Evolutionary conservation across 257 asterid species (phyloP), one percentile per base, ranked within the genome.

Genomic region (Vinca minor): DNA sequence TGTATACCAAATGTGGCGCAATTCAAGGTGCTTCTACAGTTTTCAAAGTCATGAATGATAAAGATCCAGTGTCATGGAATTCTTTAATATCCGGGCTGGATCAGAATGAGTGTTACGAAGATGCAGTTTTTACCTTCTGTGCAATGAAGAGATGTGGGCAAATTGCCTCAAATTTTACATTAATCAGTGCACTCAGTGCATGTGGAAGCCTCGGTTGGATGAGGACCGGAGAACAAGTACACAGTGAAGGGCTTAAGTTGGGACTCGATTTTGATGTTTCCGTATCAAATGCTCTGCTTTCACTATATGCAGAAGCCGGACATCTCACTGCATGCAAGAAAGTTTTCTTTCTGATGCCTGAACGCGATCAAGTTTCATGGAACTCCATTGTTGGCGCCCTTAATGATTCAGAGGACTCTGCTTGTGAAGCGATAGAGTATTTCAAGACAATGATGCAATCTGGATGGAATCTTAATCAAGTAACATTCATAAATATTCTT

Each of bases 1-100:
- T 91, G 98, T 91, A 88, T 62, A 82, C 95, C 65, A 91, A 91
- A 82, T 88, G 96, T 79, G 83, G 84, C 71, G 82, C 86, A 36
- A 70, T 85, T 54, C 71, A 71, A 64, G 79, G 78, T 79, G 82
- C 95, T 59, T 68, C 66, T 64, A 79, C 87, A 63, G 83, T 82
- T 77, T 88, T 88, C 36, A 54, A 76, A 62, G 62, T 65, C 63
- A 85, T 91, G 96, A 4, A 39, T 41, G 63, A 68, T 59, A 88
- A 78, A 73, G 98, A 91, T 71, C 73, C 87, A 8, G 90, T 89
- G 31, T 77, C 98, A 5, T 91, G 98, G 98, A 88, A 88, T 77
- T 91, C 96, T 59, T 70, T 86, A 75, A 82, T 91, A 54, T 77
- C 98, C 2, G 86, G 81, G 65, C 82, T 86, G 15, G 95, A 91